Conservation (phyloP, 805 yeast genomes). For the Starmera quercuum region DNA sequence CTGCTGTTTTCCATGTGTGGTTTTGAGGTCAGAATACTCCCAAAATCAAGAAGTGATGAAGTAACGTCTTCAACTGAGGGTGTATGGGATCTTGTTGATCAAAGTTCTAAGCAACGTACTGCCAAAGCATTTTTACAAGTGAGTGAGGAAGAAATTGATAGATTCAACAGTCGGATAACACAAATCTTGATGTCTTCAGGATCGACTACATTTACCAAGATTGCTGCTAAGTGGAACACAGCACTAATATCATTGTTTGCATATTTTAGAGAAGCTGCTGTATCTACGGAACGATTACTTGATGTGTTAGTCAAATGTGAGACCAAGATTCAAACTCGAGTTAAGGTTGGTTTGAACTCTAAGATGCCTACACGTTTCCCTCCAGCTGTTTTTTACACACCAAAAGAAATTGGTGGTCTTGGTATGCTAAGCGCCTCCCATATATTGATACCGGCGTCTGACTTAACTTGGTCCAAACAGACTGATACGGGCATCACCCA, state of each 20-base stretch:
- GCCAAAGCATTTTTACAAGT: conserved; percentile 86
- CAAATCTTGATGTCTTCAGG: conserved; percentile 94
- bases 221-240: conserved; percentile 94
- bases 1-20: conserved; percentile 88
- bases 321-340: conserved; percentile 87
- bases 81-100: conserved; percentile 81
- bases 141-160: conserved; percentile 68
- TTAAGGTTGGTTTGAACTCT: conserved; percentile 90
- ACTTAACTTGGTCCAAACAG: conserved; percentile 83
- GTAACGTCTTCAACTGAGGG: conserved; percentile 63
- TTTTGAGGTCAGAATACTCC: conserved; percentile 84
- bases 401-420: conserved; percentile 93
- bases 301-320: conserved; percentile 86
- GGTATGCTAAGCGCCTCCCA: conserved; percentile 98
- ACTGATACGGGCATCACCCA: conserved; percentile 93
- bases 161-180: conserved; percentile 75
- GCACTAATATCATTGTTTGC: conserved; percentile 80
- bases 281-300: conserved; percentile 68
- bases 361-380: conserved; percentile 99
- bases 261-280: conserved; percentile 88
- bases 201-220: conserved; percentile 88
- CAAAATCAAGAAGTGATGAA: conserved; percentile 54
- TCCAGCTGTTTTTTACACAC: conserved; percentile 97
- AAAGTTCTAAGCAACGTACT: conserved; percentile 69
- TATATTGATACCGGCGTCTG: conserved; percentile 89